Base-by-base conservation (phyloP, 176 grass and related monocot genomes). In the Aegilops speltoides region DNA sequence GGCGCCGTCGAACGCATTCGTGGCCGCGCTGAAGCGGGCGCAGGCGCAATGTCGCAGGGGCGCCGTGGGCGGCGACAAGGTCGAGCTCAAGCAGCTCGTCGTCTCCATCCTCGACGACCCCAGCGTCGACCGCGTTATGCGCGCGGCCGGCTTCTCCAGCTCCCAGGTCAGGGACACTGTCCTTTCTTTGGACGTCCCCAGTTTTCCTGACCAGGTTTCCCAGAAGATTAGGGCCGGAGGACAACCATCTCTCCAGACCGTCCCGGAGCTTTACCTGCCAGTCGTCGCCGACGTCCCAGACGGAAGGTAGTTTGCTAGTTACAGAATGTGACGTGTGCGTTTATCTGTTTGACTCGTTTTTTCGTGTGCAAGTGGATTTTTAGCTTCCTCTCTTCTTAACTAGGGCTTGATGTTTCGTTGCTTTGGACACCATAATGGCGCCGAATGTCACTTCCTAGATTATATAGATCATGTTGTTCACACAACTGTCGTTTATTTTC, bases 81-180 rank as follows among this genome's bases (percentile, higher is more conserved):
- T 41, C 10, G 40, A 41, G 40, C 8, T 41, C 40, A 41, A 96
- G 85, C 90, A 99, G 84, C 92, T 99, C 80, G 88, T 96, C 28
- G 86, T 99, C 70, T 99, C 97, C 77, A 99, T 99, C 83, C 94
- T 99, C 33, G 97, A 99, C 52, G 97, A 99, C 76, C 97, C 97
- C 14, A 96, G 97, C 73, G 40, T 41, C 40, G 40, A 41, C 40
- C 40, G 40, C 40, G 40, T 41, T 11, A 41, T 41, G 40, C 40
- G 40, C 40, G 40, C 40, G 2, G 40, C 40, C 40, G 68, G 68
- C 10, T 71, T 71, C 19, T 71, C 68, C 19, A 37, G 33, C 34
- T 71, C 34, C 10, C 33, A 36, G 68, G 6, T 71, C 34, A 40
- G 19, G 32, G 22, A 38, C 33, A 9, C 11, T 25, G 62, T 10